phyloP scores from a whole-genome alignment of 2,329 filamentous ascomycete genomes.

The Stachybotrys echinatus region DNA sequence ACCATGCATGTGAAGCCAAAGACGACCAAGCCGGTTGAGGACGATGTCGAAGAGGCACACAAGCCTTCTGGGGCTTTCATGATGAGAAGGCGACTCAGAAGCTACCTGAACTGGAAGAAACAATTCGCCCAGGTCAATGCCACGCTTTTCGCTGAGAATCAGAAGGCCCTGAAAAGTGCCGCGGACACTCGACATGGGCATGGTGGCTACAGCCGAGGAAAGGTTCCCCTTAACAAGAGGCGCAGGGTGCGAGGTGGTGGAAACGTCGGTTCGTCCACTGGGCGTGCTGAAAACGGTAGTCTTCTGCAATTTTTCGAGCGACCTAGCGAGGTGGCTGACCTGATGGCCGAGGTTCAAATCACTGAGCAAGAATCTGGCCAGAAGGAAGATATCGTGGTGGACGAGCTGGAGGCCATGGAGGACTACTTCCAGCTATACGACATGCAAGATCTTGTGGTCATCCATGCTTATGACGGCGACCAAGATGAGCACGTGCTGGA shows the following conservation, averaged over 20 bases:
- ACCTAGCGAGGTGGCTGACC: conserved; percentile 71
- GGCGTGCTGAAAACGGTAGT: conserved; percentile 67
- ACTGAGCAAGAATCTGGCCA: conserved; percentile 70
- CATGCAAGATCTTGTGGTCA: conserved; percentile 79
- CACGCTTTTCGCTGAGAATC: conserved; percentile 72
- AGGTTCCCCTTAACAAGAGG: conserved; percentile 75
- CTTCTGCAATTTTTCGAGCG: conserved; percentile 77
- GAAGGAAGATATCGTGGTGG: conserved; percentile 68
- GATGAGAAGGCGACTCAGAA: conserved; percentile 82
- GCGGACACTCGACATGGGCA: conserved; percentile 48
- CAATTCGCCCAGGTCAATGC: conserved; percentile 83
- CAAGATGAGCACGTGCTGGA: conserved; percentile 96
- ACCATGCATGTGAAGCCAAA: conserved; percentile 74
- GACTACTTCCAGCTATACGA: conserved; percentile 88
- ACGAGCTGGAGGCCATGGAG: conserved; percentile 86
- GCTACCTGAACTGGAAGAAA: conserved; percentile 86
- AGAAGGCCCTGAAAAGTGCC: conserved; percentile 66
- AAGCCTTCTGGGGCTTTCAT: conserved; percentile 75
- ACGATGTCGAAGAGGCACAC: conserved; percentile 43
- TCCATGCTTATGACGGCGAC: conserved; percentile 93
- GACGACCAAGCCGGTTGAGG: conserved; percentile 26
- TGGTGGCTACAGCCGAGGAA: conserved; percentile 47
- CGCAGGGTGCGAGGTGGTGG: conserved; percentile 79
- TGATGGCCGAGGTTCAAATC: conserved; percentile 80
- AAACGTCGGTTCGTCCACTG: conserved; percentile 47